These are phyloP conservation scores for Citrus inodora DNA, from an alignment of 345 rosid species.

Conservation along the genomic window DNA sequence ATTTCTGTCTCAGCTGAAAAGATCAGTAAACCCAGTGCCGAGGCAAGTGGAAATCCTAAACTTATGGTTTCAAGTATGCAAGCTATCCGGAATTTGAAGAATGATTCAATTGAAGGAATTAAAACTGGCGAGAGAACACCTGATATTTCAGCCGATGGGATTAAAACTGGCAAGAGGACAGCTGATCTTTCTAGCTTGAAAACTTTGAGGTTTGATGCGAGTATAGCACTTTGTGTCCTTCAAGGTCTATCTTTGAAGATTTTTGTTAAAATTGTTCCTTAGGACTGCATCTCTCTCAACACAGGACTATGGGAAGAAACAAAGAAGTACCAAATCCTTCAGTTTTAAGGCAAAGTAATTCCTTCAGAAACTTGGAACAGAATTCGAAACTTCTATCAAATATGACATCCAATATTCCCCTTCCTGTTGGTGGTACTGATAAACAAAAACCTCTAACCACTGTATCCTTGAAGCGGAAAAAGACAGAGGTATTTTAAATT, in stretches of 20 bases:
- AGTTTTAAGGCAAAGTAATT: slow-evolving; percentile 24
- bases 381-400: slow-evolving; percentile 25
- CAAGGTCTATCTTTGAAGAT: neutral
- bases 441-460: slow-evolving; percentile 27
- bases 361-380: slow-evolving; percentile 30
- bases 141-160: slow-evolving; percentile 31
- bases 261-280: neutral
- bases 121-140: neutral
- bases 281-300: slow-evolving; percentile 16
- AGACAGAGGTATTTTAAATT: slow-evolving; percentile 41
- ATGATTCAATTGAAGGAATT: slow-evolving; percentile 30
- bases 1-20: slow-evolving; percentile 37
- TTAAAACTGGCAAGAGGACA: slow-evolving; percentile 39
- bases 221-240: slow-evolving; percentile 1
- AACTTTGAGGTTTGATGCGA: slow-evolving; percentile 38
- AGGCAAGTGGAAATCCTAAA: slow-evolving; percentile 20
- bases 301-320: slow-evolving; percentile 39
- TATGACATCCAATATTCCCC: slow-evolving; percentile 18
- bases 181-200: slow-evolving; percentile 44
- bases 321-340: slow-evolving; percentile 35
- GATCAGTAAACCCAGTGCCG: slow-evolving; percentile 21
- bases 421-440: slow-evolving; percentile 30
- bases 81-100: slow-evolving; percentile 32
- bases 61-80: slow-evolving; percentile 31
- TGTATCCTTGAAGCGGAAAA: slow-evolving; percentile 65